Evolutionary conservation across 2,329 filamentous ascomycete species (phyloP).

Genomic region (Claviceps sorghi): DNA sequence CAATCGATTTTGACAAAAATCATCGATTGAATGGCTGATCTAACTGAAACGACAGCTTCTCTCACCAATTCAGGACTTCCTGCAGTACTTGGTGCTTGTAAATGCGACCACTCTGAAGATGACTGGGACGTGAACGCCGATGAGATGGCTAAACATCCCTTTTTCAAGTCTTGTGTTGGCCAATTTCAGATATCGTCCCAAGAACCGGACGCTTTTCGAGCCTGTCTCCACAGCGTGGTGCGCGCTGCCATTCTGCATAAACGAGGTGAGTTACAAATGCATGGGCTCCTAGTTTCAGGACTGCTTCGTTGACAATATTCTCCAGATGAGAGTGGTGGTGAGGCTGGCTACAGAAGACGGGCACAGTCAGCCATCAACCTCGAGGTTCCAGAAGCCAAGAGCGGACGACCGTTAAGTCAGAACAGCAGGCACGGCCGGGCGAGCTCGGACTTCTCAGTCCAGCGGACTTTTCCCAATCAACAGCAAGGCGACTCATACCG

Average conservation of each 20-base stretch:
- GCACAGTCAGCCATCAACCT: constrained; percentile 49
- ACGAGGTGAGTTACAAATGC: constrained; percentile 44
- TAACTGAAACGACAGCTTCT: constrained; percentile 39
- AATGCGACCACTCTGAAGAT: constrained; percentile 66
- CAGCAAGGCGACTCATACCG: constrained; percentile 25
- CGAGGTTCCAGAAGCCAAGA: constrained; percentile 37
- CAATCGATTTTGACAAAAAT: background rate
- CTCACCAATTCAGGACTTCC: constrained; percentile 60
- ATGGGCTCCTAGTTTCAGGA: background rate
- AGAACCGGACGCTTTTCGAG: constrained; percentile 56
- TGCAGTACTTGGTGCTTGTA: constrained; percentile 71
- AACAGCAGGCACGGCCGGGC: constrained; percentile 54
- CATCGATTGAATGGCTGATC: background rate
- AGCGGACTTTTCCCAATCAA: constrained; percentile 37
- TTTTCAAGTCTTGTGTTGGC: constrained; percentile 54
- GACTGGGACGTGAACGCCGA: constrained; percentile 57
- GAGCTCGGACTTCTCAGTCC: constrained; percentile 53
- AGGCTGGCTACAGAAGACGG: constrained; percentile 34
- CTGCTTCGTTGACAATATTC: background rate
- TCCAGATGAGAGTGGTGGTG: constrained; percentile 25
- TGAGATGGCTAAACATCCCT: constrained; percentile 43
- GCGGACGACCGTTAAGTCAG: constrained; percentile 40
- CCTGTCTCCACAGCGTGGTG: constrained; percentile 63
- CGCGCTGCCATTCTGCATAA: constrained; percentile 52
- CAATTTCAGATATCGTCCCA: constrained; percentile 60